These are phyloP conservation scores for Sporothrix luriei DNA, from an alignment of 2,329 filamentous ascomycete species.

Conservation along the genomic window DNA sequence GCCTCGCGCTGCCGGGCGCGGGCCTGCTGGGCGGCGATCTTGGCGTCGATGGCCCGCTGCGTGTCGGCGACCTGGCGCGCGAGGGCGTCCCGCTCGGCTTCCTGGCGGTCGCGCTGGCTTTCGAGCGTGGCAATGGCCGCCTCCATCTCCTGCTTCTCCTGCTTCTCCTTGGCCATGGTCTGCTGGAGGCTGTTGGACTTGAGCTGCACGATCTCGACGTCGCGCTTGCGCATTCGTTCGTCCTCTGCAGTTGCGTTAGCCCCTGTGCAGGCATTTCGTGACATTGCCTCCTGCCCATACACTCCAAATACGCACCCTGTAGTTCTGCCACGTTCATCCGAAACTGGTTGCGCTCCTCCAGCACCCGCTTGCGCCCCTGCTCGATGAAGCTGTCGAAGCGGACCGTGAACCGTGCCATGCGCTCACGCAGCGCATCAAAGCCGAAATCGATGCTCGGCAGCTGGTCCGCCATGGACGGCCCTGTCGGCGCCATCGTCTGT, in stretches of 20 bases:
- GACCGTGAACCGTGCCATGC: constrained; percentile 89
- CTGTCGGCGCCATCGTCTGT: constrained; percentile 60
- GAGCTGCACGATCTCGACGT: constrained; percentile 78
- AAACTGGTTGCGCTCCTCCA: constrained; percentile 94
- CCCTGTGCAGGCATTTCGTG: neutral
- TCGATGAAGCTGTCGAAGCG: constrained; percentile 95
- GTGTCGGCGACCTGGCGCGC: constrained; percentile 66
- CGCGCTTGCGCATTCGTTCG: constrained; percentile 82
- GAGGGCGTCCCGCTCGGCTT: constrained; percentile 58
- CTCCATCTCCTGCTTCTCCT: constrained; percentile 76
- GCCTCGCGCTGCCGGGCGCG: constrained; percentile 75
- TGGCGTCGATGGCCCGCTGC: constrained; percentile 69
- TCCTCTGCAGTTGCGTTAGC: constrained; percentile 64
- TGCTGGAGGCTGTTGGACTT: constrained; percentile 72
- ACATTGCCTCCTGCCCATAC: neutral
- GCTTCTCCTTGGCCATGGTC: constrained; percentile 73
- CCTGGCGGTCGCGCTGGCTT: constrained; percentile 63
- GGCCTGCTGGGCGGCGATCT: constrained; percentile 70
- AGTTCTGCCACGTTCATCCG: constrained; percentile 86
- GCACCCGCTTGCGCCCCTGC: constrained; percentile 79
- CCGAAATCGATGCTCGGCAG: constrained; percentile 92
- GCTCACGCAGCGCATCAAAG: constrained; percentile 91
- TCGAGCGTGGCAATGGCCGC: constrained; percentile 60
- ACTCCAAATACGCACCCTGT: constrained; percentile 63
- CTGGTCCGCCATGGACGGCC: constrained; percentile 67